Evolutionary conservation across 1,284 basidiomycete genomes (phyloP).

Genomic region (Uromyces viciae-fabae): DNA sequence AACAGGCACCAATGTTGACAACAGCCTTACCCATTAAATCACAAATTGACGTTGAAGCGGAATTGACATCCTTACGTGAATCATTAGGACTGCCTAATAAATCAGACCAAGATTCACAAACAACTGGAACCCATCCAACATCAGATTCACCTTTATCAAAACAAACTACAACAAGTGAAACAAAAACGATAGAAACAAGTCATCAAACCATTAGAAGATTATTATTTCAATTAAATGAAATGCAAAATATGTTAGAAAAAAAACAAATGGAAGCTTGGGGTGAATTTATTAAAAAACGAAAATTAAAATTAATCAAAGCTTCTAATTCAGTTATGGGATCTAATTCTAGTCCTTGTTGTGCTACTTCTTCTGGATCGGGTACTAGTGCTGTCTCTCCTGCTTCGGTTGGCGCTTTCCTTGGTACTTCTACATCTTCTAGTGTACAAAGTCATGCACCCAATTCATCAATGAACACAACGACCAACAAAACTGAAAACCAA

Average conservation of each 20-base stretch:
- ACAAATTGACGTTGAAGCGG: constrained; percentile 37
- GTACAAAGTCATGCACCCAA: neutral
- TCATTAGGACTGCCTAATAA: constrained; percentile 25
- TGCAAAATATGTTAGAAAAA: constrained; percentile 78
- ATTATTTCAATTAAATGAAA: constrained; percentile 73
- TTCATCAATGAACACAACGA: neutral
- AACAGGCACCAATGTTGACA: constrained; percentile 34
- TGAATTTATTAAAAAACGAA: constrained; percentile 67
- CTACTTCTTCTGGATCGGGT: constrained; percentile 47
- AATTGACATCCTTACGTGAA: constrained; percentile 32
- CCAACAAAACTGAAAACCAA: too few species aligned
- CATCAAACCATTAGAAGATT: constrained; percentile 68
- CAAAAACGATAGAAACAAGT: too few species aligned
- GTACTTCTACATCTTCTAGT: neutral
- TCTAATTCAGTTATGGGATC: neutral
- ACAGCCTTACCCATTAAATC: constrained; percentile 44
- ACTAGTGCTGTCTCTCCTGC: constrained; percentile 19
- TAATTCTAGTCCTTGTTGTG: constrained; percentile 35
- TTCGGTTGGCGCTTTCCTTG: constrained; percentile 36
- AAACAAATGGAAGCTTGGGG: constrained; percentile 80
- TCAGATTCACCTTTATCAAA: too few species aligned
- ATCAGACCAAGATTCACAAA: too few species aligned
- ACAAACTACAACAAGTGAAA: too few species aligned
- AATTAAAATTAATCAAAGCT: constrained; percentile 26
- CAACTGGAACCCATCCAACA: too few species aligned